Conservation (phyloP, 2,329 filamentous ascomycete genomes). For the Alternaria sp. region DNA sequence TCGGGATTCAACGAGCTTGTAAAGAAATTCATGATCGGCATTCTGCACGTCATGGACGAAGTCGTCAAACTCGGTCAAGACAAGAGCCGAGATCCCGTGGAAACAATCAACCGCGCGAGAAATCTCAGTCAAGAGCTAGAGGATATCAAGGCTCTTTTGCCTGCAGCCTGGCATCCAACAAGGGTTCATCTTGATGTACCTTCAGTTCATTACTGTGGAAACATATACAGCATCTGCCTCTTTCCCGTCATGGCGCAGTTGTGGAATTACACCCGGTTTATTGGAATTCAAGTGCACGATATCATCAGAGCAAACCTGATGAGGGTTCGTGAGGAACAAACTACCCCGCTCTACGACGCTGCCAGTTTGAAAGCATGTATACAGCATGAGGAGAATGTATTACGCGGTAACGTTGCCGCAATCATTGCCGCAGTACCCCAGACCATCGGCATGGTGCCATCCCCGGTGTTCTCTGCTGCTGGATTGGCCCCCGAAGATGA, state of each 20-base stretch:
- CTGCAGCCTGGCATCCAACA: slow-evolving; percentile 33
- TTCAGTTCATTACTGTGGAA: slow-evolving; percentile 23
- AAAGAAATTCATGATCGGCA: slow-evolving; percentile 26
- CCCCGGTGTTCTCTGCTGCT: slow-evolving; percentile 16
- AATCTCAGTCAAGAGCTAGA: slow-evolving; percentile 32
- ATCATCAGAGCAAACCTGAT: slow-evolving; percentile 27
- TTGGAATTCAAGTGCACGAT: slow-evolving; percentile 31
- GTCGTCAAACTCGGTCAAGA: slow-evolving; percentile 30
- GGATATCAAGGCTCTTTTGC: slow-evolving; percentile 25
- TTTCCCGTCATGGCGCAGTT: slow-evolving; percentile 40
- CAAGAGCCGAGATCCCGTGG: slow-evolving; percentile 19
- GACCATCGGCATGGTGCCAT: slow-evolving; percentile 36
- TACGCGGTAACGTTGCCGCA: slow-evolving; percentile 14
- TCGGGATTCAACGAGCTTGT: slow-evolving; percentile 6
- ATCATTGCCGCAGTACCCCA: slow-evolving; percentile 38
- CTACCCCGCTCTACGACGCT: slow-evolving; percentile 21
- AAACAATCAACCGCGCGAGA: slow-evolving; percentile 18
- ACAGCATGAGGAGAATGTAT: slow-evolving; percentile 17
- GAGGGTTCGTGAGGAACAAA: slow-evolving; percentile 12
- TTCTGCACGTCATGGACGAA: slow-evolving; percentile 28
- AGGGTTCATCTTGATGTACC: slow-evolving; percentile 20
- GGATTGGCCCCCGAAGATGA: neutral
- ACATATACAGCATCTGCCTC: slow-evolving; percentile 37
- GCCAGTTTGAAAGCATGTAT: slow-evolving; percentile 5
- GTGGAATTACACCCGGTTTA: slow-evolving; percentile 38